Evolutionary conservation across 345 rosid genomes (phyloP).

Genomic region (Durio zibethinus): DNA sequence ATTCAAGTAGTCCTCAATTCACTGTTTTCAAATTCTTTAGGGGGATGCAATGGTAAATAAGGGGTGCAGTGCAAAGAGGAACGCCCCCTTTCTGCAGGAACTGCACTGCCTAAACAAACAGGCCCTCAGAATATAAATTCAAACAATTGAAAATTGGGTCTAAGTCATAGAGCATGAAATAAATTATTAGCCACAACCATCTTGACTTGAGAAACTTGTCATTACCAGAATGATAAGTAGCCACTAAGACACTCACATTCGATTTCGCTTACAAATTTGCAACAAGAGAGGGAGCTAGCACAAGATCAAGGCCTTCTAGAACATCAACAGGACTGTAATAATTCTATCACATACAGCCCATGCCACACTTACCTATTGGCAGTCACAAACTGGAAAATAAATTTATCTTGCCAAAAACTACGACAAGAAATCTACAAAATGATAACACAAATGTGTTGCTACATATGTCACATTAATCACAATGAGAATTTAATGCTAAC

Average conservation of each 20-base stretch:
- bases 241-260: not conserved
- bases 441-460: not conserved
- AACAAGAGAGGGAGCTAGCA: not conserved
- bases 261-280: not conserved
- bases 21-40: not conserved
- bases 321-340: not conserved
- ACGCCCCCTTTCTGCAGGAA: no score
- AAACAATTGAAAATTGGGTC: not conserved
- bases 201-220: not conserved
- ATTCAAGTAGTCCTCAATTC: not conserved
- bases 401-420: not conserved
- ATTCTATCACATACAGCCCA: not conserved
- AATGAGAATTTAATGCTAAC: not conserved
- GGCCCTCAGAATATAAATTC: not conserved
- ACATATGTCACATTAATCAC: not conserved
- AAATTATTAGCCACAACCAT: not conserved
- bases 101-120: not conserved
- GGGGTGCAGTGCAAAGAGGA: no score
- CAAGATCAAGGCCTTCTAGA: not conserved
- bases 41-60: not conserved
- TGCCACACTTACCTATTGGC: not conserved
- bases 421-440: not conserved
- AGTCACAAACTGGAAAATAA: not conserved
- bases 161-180: not conserved
- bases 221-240: not conserved